Evolutionary conservation across 768 basidiomycete species (phyloP).

Genomic region (Lepiota brunneoincarnata): DNA sequence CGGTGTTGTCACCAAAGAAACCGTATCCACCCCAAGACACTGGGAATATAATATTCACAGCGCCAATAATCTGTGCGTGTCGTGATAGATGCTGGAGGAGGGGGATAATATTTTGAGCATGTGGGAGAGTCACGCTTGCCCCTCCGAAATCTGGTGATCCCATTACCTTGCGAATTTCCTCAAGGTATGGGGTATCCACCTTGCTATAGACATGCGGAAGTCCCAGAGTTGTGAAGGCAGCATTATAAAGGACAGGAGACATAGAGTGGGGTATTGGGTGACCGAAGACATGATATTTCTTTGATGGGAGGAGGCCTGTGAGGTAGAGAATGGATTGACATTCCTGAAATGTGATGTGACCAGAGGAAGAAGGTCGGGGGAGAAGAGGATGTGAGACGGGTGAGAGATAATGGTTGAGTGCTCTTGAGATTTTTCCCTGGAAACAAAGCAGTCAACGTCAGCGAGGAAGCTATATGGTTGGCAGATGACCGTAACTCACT

Average conservation of each 20-base stretch:
- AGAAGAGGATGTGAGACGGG: constrained; percentile 76
- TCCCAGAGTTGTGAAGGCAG: constrained; percentile 61
- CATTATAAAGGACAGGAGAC: constrained; percentile 76
- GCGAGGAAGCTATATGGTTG: background rate
- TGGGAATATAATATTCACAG: constrained; percentile 74
- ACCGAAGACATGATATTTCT: constrained; percentile 68
- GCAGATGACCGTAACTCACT: constrained; percentile 8
- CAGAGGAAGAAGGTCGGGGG: constrained; percentile 64
- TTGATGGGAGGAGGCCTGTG: constrained; percentile 57
- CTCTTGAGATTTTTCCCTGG: constrained; percentile 68
- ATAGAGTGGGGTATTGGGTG: constrained; percentile 68
- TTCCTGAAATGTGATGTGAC: constrained; percentile 68
- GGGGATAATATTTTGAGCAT: constrained; percentile 70
- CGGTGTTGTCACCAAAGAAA: constrained; percentile 77
- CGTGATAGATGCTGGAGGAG: constrained; percentile 62
- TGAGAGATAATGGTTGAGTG: constrained; percentile 67
- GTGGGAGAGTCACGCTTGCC: constrained; percentile 81
- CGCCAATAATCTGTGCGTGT: constrained; percentile 67
- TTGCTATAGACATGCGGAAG: constrained; percentile 64
- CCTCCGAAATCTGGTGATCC: constrained; percentile 62
- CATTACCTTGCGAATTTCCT: constrained; percentile 46
- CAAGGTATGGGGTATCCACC: constrained; percentile 52
- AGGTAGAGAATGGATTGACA: constrained; percentile 64
- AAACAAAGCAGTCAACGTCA: too few species aligned
- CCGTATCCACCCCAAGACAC: constrained; percentile 30